Conservation (phyloP, 2,329 filamentous ascomycete genomes). For the Karstenula rhodostoma region DNA sequence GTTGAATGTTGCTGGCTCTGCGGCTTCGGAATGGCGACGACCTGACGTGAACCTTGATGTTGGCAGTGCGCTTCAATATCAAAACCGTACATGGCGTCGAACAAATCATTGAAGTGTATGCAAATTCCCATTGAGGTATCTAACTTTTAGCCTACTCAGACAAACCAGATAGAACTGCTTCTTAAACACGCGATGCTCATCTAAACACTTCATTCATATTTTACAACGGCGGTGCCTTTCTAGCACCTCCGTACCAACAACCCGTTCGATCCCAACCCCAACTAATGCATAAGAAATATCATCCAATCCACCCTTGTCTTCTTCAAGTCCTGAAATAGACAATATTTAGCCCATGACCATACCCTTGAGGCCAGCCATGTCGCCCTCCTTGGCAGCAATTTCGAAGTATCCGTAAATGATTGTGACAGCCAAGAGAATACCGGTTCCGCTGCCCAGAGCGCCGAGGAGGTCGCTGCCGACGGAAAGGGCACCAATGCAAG, state of each 20-base stretch:
- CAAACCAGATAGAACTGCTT: slow-evolving; percentile 1
- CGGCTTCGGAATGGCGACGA: too few relatives aligned
- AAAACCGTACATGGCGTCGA: neutral
- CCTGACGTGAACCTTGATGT: too few relatives aligned
- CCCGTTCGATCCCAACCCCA: neutral
- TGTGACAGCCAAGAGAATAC: slow-evolving; percentile 98
- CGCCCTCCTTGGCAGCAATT: slow-evolving; percentile 98
- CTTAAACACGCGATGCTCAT: slow-evolving; percentile 4
- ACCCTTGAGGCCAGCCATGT: slow-evolving; percentile 80
- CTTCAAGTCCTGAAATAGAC: neutral
- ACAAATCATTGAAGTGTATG: neutral
- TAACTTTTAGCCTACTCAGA: slow-evolving; percentile 9
- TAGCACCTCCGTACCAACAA: neutral
- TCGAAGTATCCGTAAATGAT: slow-evolving; percentile 99
- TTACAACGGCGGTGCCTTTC: slow-evolving; percentile 3
- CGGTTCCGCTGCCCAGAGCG: slow-evolving; percentile 93
- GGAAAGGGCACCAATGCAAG: slow-evolving; percentile 97
- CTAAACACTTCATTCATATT: slow-evolving; percentile 9
- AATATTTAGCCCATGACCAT: slow-evolving; percentile 64
- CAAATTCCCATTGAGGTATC: slow-evolving; percentile 8
- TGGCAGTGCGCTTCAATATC: neutral
- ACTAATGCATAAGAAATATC: slow-evolving; percentile 1
- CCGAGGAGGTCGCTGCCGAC: slow-evolving; percentile 95
- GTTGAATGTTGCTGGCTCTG: too few relatives aligned
- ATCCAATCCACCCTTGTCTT: neutral